Percentiles rank a stretch among this genome's conserved stretches.
phyloP scores from a whole-genome alignment of 2,329 filamentous ascomycete genomes.

The Sclerotinia nivalis region DNA sequence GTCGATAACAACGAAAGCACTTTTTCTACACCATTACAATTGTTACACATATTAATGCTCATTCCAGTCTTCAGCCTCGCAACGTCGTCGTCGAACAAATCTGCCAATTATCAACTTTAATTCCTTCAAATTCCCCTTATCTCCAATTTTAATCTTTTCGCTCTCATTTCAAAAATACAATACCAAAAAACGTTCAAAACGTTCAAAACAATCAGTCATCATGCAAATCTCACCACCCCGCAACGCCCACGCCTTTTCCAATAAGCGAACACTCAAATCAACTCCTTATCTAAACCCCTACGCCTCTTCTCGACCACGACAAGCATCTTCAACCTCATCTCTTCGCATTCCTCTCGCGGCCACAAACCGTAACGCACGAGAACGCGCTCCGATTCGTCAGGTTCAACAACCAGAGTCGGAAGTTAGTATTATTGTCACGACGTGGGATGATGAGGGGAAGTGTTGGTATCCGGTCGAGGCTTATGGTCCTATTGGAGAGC shows the following conservation, averaged over 20 bases:
- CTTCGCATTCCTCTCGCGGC: conserved; percentile 12
- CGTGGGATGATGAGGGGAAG: conserved; percentile 25
- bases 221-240: conserved; percentile 25
- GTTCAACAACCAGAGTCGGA: conserved; percentile 23
- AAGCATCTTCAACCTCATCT: conserved; percentile 18
- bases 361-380: conserved; percentile 7
- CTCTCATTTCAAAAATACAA: background rate
- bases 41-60: conserved; percentile 22
- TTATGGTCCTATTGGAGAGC: conserved; percentile 22
- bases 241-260: conserved; percentile 19
- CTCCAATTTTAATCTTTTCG: background rate
- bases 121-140: background rate
- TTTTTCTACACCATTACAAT: conserved; percentile 18
- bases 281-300: conserved; percentile 10
- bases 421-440: conserved; percentile 27
- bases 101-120: background rate
- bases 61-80: conserved; percentile 20
- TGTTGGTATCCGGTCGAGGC: conserved; percentile 26
- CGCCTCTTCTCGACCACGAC: conserved; percentile 14
- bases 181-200: background rate
- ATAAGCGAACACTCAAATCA: conserved; percentile 21
- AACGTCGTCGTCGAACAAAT: conserved; percentile 6
- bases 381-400: conserved; percentile 19
- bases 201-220: conserved; percentile 7
- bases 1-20: conserved; percentile 23